A percentile compares a stretch with the other conserved stretches of the same genome.
These are phyloP conservation scores for Aureobasidium leucospermi DNA, from an alignment of 2,329 filamentous ascomycete species.

Conservation along the genomic window DNA sequence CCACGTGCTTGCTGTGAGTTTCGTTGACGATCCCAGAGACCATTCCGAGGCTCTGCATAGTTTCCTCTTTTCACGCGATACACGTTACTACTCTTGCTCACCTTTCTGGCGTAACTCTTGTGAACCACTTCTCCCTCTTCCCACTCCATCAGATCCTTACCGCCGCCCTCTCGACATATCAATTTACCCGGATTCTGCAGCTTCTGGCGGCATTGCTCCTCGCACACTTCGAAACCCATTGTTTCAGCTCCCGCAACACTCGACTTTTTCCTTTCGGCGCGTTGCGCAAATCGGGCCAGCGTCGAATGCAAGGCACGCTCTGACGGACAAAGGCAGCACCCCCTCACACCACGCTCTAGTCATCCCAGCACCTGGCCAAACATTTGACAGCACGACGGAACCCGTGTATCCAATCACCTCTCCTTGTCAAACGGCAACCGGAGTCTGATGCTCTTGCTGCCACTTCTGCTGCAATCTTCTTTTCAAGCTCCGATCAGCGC, in stretches of 20 bases:
- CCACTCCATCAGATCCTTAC: neutral
- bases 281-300: conserved; percentile 12
- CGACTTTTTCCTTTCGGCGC: conserved; percentile 3
- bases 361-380: conserved; percentile 13
- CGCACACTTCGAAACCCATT: conserved; percentile 1
- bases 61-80: conserved; percentile 13
- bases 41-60: conserved; percentile 14
- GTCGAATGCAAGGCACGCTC: conserved; percentile 18
- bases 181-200: neutral
- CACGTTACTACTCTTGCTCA: conserved; percentile 7
- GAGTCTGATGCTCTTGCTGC: conserved; percentile 13
- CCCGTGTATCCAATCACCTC: conserved; percentile 12
- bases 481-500: conserved; percentile 9
- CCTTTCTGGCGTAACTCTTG: conserved; percentile 5
- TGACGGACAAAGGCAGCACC: conserved; percentile 15
- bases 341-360: conserved; percentile 15
- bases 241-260: conserved; percentile 10
- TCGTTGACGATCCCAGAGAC: conserved; percentile 11
- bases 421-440: conserved; percentile 5
- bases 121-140: conserved; percentile 2
- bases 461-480: conserved; percentile 11
- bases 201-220: neutral
- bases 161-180: neutral
- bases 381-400: conserved; percentile 12
- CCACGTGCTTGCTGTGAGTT: conserved; percentile 12